Conservation (phyloP, 2,329 filamentous ascomycete genomes). For the Pseudocercospora pini-densiflorae region DNA sequence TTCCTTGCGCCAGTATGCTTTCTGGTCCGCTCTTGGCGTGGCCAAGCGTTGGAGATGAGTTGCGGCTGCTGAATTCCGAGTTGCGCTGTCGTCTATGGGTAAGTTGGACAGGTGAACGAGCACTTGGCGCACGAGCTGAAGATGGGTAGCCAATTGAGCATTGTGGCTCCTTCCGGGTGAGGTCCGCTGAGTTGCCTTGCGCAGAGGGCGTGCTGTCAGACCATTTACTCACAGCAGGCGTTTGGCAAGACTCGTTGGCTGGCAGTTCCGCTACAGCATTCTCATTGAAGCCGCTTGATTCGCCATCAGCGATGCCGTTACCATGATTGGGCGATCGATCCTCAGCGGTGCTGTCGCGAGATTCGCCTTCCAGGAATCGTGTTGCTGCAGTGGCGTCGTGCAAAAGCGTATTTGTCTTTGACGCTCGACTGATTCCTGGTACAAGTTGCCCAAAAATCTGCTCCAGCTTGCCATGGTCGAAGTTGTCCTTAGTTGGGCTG, state of each 20-base stretch:
- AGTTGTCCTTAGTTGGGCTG: not conserved
- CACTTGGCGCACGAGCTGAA: slow-evolving; percentile 10
- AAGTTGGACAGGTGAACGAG: not conserved
- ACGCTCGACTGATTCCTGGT: not conserved
- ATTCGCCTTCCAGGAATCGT: slow-evolving; percentile 4
- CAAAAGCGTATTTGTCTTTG: slow-evolving; percentile 8
- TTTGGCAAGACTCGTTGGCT: not conserved
- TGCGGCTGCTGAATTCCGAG: slow-evolving; percentile 18
- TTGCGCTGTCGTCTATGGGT: not conserved
- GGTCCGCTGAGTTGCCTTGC: slow-evolving; percentile 15
- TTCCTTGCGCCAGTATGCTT: slow-evolving; percentile 23
- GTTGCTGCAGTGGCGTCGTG: slow-evolving; percentile 8
- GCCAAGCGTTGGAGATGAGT: slow-evolving; percentile 32
- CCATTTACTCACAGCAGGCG: slow-evolving; percentile 33
- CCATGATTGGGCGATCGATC: not conserved
- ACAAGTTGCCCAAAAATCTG: slow-evolving; percentile 7
- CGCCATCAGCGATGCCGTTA: not conserved
- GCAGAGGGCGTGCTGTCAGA: slow-evolving; percentile 35
- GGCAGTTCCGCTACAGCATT: not conserved
- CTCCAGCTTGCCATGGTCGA: slow-evolving; percentile 7
- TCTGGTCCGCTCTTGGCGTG: slow-evolving; percentile 19
- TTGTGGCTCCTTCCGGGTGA: slow-evolving; percentile 12
- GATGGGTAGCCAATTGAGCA: slow-evolving; percentile 35
- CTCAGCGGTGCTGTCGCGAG: not conserved
- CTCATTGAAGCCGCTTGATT: not conserved